Conservation (phyloP, 148 eudicot species). For the Nepenthes gracilis region DNA sequence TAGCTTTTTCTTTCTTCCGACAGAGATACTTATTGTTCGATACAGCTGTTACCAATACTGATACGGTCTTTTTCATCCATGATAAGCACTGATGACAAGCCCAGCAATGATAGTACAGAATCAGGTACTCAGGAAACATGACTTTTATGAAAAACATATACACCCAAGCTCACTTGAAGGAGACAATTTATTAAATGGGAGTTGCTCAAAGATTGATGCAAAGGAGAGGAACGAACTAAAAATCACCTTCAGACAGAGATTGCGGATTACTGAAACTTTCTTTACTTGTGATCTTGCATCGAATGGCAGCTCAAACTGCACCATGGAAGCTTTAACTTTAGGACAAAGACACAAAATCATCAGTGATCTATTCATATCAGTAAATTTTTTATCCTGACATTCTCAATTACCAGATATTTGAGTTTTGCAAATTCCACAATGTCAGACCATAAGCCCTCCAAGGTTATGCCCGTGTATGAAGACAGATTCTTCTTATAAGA, state of each 20-base stretch:
- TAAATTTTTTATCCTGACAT: neutral
- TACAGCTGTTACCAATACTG: too few species aligned
- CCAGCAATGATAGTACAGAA: too few species aligned
- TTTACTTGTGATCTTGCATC: conserved; percentile 65
- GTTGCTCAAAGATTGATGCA: neutral
- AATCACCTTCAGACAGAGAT: conserved; percentile 81
- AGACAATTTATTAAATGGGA: too few species aligned
- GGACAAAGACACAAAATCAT: conserved; percentile 2
- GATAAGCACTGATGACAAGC: too few species aligned
- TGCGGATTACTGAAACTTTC: conserved; percentile 86
- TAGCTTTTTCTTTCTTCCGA: too few species aligned
- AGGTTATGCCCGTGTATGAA: conserved; percentile 29
- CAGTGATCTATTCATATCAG: neutral
- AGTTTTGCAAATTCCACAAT: conserved; percentile 66
- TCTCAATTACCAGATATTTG: conserved; percentile 71
- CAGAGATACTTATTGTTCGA: too few species aligned
- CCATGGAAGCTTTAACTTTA: conserved; percentile 1
- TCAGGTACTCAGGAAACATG: too few species aligned
- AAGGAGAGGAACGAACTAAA: neutral
- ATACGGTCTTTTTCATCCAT: too few species aligned
- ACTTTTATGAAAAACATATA: too few species aligned
- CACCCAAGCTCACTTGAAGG: too few species aligned
- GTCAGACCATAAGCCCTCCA: conserved; percentile 84
- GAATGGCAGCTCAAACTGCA: conserved; percentile 80
- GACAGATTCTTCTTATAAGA: conserved; percentile 30